Evolutionary conservation across 177 flowering plant genomes (phyloP).

Genomic region (Tripterygium wilfordii): DNA sequence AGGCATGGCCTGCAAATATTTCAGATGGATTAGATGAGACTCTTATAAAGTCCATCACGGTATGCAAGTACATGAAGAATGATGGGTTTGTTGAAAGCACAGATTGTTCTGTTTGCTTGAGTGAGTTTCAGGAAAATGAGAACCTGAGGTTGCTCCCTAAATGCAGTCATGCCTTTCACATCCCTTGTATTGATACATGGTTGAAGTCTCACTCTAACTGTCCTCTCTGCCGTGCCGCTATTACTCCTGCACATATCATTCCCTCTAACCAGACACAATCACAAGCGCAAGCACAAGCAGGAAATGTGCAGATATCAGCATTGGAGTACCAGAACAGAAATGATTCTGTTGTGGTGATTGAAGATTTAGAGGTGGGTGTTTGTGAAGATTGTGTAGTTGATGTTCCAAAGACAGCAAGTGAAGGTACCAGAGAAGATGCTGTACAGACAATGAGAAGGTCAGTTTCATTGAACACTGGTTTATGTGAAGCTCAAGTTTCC

Average conservation of each 20-base stretch:
- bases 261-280: too few relatives aligned
- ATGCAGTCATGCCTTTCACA: constrained; percentile 60
- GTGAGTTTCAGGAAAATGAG: constrained; percentile 54
- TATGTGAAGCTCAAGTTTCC: constrained; percentile 2
- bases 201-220: constrained; percentile 47
- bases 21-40: constrained; percentile 4
- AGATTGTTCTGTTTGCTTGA: constrained; percentile 58
- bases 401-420: constrained; percentile 9
- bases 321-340: not conserved
- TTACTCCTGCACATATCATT: not conserved
- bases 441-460: constrained; percentile 16
- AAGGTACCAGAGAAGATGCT: not conserved
- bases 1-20: constrained; percentile 1
- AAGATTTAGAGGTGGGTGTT: constrained; percentile 4
- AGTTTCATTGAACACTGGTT: constrained; percentile 10
- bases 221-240: constrained; percentile 50
- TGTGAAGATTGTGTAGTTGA: constrained; percentile 6
- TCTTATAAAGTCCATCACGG: constrained; percentile 21
- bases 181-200: constrained; percentile 64
- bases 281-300: not conserved
- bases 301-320: not conserved
- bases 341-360: constrained; percentile 8
- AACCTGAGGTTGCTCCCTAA: constrained; percentile 48
- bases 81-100: constrained; percentile 44
- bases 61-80: constrained; percentile 33